Percentiles rank a stretch among this genome's conserved stretches.
These are phyloP conservation scores for Parietaria judaica DNA, from an alignment of 306 rosid species.

Conservation along the genomic window DNA sequence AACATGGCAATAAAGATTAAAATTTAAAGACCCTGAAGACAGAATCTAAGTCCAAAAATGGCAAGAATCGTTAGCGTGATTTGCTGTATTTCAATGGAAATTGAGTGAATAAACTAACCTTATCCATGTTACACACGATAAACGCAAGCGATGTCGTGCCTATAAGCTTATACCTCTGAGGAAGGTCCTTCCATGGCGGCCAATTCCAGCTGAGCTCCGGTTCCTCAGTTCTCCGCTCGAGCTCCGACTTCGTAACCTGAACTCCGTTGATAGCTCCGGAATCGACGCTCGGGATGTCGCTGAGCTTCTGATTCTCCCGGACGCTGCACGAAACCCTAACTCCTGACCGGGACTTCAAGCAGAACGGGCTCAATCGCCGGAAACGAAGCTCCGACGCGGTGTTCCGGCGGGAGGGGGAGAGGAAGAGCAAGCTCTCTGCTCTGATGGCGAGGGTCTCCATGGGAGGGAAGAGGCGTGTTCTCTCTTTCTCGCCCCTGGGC, in stretches of 20 bases:
- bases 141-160: slow-evolving; percentile 89
- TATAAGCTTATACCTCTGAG: slow-evolving; percentile 72
- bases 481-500: not conserved
- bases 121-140: slow-evolving; percentile 92
- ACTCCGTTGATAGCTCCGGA: slow-evolving; percentile 33
- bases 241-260: slow-evolving; percentile 22
- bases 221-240: slow-evolving; percentile 14
- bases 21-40: too few species aligned
- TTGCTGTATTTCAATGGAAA: too few species aligned
- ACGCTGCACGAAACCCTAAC: slow-evolving; percentile 32
- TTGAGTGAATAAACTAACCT: slow-evolving; percentile 32
- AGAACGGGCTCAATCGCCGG: slow-evolving; percentile 29
- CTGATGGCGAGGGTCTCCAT: slow-evolving; percentile 52
- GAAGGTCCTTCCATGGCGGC: slow-evolving; percentile 94
- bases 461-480: not conserved
- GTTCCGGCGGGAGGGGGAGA: slow-evolving; percentile 15
- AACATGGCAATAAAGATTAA: too few species aligned
- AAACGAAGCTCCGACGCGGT: slow-evolving; percentile 17
- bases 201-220: slow-evolving; percentile 31
- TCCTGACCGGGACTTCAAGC: slow-evolving; percentile 22
- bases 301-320: slow-evolving; percentile 32
- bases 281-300: slow-evolving; percentile 26
- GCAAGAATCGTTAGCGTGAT: too few species aligned
- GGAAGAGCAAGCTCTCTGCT: slow-evolving; percentile 28
- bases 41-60: too few species aligned